Conservation (phyloP, 192 early-diverging fungal genomes). For the Coemansia sp. region DNA sequence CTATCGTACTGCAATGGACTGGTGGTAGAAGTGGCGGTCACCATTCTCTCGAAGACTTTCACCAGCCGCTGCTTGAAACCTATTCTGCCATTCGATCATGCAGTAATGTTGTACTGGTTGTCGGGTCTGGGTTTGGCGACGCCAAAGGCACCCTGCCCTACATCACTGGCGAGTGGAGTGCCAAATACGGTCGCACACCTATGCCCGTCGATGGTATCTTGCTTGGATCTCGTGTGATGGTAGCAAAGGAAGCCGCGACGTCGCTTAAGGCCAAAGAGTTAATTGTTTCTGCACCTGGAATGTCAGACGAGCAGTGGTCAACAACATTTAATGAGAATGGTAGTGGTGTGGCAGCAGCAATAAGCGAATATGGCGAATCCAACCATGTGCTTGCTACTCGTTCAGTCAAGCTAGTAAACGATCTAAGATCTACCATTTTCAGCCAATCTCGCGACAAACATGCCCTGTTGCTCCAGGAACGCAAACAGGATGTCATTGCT, state of each 20-base stretch:
- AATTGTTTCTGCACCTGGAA: constrained; percentile 79
- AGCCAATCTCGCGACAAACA: constrained; percentile 81
- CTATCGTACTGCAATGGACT: constrained; percentile 92
- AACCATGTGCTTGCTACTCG: constrained; percentile 90
- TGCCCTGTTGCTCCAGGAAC: constrained; percentile 62
- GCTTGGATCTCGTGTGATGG: constrained; percentile 91
- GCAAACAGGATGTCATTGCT: constrained; percentile 72
- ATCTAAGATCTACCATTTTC: constrained; percentile 80
- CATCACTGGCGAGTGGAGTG: constrained; percentile 91
- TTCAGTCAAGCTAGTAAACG: constrained; percentile 74
- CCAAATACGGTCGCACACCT: constrained; percentile 71
- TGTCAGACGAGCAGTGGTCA: constrained; percentile 79
- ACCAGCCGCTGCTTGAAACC: constrained; percentile 76
- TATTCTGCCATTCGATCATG: constrained; percentile 69
- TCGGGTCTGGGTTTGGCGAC: too few relatives aligned
- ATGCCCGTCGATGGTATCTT: constrained; percentile 97
- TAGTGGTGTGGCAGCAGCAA: constrained; percentile 84
- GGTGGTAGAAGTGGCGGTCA: constrained; percentile 94
- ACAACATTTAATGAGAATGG: constrained; percentile 73
- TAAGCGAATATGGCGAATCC: constrained; percentile 88
- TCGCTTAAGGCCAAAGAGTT: constrained; percentile 13
- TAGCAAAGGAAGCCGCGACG: constrained; percentile 75
- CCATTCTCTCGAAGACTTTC: constrained; percentile 94
- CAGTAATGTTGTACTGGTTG: constrained; percentile 80
- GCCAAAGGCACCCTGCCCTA: too few relatives aligned